Evolutionary conservation across 495 filamentous ascomycete genomes (phyloP).

Genomic region (Podospora pseudoanserina): DNA sequence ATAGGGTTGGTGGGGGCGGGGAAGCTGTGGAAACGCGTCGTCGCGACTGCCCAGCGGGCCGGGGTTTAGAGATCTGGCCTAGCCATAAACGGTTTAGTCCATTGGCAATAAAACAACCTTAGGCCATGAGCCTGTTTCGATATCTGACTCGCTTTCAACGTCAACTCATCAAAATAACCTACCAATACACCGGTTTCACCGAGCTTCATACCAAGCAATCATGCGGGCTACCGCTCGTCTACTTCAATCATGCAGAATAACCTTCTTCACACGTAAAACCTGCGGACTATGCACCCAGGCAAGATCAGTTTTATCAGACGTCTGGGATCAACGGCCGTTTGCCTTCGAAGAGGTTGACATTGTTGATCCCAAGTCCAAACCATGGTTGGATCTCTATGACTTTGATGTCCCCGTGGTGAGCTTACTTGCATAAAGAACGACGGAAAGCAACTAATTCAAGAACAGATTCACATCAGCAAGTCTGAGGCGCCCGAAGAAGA

Average conservation of each 20-base stretch:
- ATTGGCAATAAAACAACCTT: not conserved
- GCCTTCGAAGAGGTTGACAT: conserved; percentile 79
- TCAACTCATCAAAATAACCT: not conserved
- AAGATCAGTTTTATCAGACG: conserved; percentile 63
- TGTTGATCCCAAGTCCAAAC: conserved; percentile 57
- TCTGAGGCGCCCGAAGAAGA: conserved; percentile 44
- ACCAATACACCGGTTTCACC: not conserved
- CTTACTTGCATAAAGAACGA: not conserved
- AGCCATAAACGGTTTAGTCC: not conserved
- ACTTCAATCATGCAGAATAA: conserved; percentile 63
- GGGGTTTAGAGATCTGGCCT: not conserved
- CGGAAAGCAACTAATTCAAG: not conserved
- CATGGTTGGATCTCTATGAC: conserved; percentile 80
- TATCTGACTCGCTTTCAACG: not conserved
- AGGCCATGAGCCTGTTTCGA: not conserved
- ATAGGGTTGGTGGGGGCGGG: conserved; percentile 21
- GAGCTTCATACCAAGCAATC: not conserved
- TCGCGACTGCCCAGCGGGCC: not conserved
- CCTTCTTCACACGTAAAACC: conserved; percentile 74
- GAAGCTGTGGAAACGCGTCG: not conserved
- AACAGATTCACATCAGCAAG: conserved; percentile 66
- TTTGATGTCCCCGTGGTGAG: conserved; percentile 84
- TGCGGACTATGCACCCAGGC: conserved; percentile 79
- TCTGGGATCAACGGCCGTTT: conserved; percentile 67
- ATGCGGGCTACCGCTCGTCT: conserved; percentile 45